phyloP scores from a whole-genome alignment of 2,329 filamentous ascomycete genomes.

The Colletotrichum incanum region DNA sequence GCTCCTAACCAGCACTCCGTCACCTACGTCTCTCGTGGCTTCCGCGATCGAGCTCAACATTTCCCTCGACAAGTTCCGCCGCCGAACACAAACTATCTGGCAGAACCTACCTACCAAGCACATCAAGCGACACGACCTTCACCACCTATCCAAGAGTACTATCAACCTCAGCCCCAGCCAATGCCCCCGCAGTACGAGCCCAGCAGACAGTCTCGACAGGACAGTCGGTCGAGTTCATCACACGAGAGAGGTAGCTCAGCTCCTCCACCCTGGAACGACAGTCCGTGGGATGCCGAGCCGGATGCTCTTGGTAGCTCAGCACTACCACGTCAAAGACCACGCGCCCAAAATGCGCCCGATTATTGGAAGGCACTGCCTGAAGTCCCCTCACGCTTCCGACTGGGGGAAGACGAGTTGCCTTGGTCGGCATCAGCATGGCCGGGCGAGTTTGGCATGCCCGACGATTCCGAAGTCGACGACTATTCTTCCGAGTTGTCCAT shows the following conservation, averaged over 20 bases:
- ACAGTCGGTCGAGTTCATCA: conserved; percentile 47
- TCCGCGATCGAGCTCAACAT: conserved; percentile 57
- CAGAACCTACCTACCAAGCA: conserved; percentile 14
- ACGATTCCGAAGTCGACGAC: conserved; percentile 31
- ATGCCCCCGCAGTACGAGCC: conserved; percentile 39
- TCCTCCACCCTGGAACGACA: conserved; percentile 63
- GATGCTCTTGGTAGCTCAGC: conserved; percentile 50
- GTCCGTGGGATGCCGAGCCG: conserved; percentile 61
- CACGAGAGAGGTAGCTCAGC: conserved; percentile 65
- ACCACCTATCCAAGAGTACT: conserved; percentile 43
- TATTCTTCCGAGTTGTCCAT: conserved; percentile 36
- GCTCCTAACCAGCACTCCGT: conserved; percentile 61
- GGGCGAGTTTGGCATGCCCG: conserved; percentile 35
- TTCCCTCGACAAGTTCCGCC: conserved; percentile 64
- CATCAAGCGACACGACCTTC: conserved; percentile 40
- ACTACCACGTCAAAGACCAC: conserved; percentile 45
- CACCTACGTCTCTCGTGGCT: conserved; percentile 63
- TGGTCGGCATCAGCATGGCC: conserved; percentile 61
- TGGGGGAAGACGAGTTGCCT: conserved; percentile 65
- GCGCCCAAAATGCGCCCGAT: conserved; percentile 45
- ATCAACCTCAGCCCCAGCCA: conserved; percentile 37
- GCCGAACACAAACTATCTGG: conserved; percentile 62
- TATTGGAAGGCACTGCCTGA: conserved; percentile 62
- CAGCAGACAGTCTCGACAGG: conserved; percentile 40
- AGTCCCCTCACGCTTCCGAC: conserved; percentile 55